Percentiles rank a stretch among this genome's conserved stretches.
Conservation (phyloP, 345 rosid species). For the Gossypium arboreum region DNA sequence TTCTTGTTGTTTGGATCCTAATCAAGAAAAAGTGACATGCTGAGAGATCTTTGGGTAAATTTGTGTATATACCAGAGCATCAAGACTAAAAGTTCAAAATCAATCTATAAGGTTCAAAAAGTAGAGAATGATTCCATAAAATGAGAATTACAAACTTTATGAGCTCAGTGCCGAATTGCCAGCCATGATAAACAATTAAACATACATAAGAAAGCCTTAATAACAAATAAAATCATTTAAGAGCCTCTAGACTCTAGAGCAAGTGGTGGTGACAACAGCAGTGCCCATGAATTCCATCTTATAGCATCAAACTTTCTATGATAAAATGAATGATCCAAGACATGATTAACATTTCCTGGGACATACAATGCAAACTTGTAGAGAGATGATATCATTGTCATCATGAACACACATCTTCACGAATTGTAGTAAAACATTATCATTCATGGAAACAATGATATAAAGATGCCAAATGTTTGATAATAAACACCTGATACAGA, state of each 20-base stretch:
- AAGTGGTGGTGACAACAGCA: not conserved
- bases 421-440: not conserved
- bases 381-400: not conserved
- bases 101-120: not conserved
- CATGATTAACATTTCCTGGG: not conserved
- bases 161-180: not conserved
- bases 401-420: not conserved
- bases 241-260: slow-evolving; percentile 5
- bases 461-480: not conserved
- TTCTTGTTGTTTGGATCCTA: slow-evolving; percentile 84
- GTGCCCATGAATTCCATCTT: not conserved
- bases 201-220: not conserved
- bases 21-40: slow-evolving; percentile 2
- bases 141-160: not conserved
- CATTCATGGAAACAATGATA: not conserved
- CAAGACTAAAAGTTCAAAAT: not conserved
- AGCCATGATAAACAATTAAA: not conserved
- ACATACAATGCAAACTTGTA: not conserved
- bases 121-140: not conserved
- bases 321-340: not conserved
- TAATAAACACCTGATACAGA: not conserved
- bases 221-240: not conserved
- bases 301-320: not conserved
- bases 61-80: not conserved
- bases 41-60: not conserved